Conservation (phyloP, 768 basidiomycete species). For the Hericium coralloides region DNA sequence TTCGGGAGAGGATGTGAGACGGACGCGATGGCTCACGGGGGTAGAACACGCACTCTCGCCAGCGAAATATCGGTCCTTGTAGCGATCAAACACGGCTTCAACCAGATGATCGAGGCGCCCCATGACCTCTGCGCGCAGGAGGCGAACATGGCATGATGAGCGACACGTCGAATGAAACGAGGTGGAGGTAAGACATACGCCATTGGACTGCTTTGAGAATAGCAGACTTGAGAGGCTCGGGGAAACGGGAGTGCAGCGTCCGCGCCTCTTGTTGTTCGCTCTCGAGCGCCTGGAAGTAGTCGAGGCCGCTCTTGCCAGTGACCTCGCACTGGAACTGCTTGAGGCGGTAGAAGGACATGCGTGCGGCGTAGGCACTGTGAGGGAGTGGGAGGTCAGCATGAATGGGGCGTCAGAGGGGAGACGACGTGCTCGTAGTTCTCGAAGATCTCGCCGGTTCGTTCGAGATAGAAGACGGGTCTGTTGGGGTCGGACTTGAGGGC, state of each 20-base stretch:
- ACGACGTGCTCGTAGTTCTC: constrained; percentile 84
- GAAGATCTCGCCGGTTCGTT: constrained; percentile 96
- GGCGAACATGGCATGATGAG: constrained; percentile 6
- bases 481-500: constrained; percentile 54
- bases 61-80: constrained; percentile 90
- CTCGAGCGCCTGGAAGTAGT: constrained; percentile 90
- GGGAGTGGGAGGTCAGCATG: constrained; percentile 11
- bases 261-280: constrained; percentile 87
- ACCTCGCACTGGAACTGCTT: constrained; percentile 98
- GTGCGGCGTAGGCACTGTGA: constrained; percentile 68
- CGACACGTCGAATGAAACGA: constrained; percentile 3
- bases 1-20: background rate
- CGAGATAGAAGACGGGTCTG: constrained; percentile 83
- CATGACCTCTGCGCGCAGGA: constrained; percentile 69
- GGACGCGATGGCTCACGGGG: constrained; percentile 7
- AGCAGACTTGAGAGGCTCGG: constrained; percentile 85
- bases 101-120: constrained; percentile 93
- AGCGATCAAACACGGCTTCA: constrained; percentile 91
- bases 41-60: constrained; percentile 64
- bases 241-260: constrained; percentile 85
- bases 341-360: constrained; percentile 90
- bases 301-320: constrained; percentile 86
- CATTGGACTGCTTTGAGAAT: constrained; percentile 92
- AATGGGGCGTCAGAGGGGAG: constrained; percentile 19
- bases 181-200: constrained; percentile 56